Evolutionary conservation across 1,284 basidiomycete species (phyloP).

Genomic region (Puccinia polysora): DNA sequence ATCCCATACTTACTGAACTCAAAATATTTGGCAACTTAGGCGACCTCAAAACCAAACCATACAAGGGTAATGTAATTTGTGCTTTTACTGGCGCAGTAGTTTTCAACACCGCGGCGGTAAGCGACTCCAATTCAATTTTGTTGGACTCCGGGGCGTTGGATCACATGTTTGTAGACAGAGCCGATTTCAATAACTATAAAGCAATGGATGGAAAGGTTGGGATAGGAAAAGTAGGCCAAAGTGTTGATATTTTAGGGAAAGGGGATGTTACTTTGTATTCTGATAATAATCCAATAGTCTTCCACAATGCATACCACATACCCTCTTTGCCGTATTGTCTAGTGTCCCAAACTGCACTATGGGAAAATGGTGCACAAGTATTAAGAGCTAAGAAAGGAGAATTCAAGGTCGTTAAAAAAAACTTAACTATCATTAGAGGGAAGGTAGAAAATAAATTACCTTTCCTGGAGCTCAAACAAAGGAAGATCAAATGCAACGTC

Average conservation of each 20-base stretch:
- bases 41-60: not conserved
- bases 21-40: not conserved
- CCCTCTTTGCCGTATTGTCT: conserved; percentile 7
- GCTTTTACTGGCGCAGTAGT: not conserved
- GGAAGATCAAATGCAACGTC: not conserved
- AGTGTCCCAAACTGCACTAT: not conserved
- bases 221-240: not conserved
- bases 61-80: not conserved
- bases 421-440: not conserved
- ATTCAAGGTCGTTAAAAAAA: not conserved
- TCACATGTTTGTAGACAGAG: not conserved
- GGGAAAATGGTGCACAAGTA: not conserved
- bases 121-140: not conserved
- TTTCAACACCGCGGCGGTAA: not conserved
- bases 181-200: not conserved
- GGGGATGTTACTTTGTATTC: not conserved
- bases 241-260: not conserved
- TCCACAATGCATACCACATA: not conserved
- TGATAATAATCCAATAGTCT: not conserved
- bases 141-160: not conserved
- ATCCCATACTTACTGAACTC: not conserved
- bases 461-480: not conserved
- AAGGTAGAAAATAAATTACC: not conserved
- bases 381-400: not conserved
- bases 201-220: not conserved